phyloP scores from a whole-genome alignment of 75 land plant genomes.

The Cryptomeria japonica region DNA sequence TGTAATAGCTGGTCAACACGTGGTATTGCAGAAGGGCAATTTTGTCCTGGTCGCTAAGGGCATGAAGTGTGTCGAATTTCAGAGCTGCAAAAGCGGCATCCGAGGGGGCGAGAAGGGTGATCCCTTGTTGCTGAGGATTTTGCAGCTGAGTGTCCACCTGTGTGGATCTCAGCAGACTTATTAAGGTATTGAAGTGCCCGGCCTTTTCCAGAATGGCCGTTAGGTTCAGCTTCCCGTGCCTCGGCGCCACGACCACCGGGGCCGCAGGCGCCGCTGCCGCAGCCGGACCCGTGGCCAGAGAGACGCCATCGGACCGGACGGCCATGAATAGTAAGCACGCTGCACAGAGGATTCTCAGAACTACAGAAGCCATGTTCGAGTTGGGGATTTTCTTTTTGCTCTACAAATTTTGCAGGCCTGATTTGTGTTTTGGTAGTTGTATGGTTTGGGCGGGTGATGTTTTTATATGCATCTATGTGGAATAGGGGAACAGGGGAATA shows the following conservation, averaged over 20 bases:
- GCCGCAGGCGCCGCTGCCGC: neutral
- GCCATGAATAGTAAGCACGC: neutral
- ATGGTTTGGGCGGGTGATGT: too few relatives aligned
- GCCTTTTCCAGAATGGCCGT: conserved; percentile 38
- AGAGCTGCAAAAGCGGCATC: conserved; percentile 72
- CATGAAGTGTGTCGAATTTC: conserved; percentile 51
- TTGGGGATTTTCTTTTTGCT: neutral
- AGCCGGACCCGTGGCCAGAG: neutral
- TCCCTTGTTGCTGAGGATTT: conserved; percentile 41
- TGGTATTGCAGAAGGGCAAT: conserved; percentile 65
- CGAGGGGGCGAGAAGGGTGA: conserved; percentile 73
- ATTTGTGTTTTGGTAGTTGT: too few relatives aligned
- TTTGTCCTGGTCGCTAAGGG: conserved; percentile 58
- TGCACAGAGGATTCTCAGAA: neutral
- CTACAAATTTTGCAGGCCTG: too few relatives aligned
- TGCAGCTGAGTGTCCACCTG: conserved; percentile 51
- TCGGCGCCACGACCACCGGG: too few relatives aligned
- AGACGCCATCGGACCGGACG: neutral
- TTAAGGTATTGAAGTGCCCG: conserved; percentile 36
- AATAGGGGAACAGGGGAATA: too few relatives aligned
- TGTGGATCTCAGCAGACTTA: conserved; percentile 36
- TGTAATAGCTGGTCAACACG: conserved; percentile 39
- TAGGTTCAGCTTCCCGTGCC: conserved; percentile 21
- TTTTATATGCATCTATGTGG: too few relatives aligned
- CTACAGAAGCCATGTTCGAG: neutral